Conservation (phyloP, 2,329 filamentous ascomycete genomes). For the Dactylellina cionopaga region DNA sequence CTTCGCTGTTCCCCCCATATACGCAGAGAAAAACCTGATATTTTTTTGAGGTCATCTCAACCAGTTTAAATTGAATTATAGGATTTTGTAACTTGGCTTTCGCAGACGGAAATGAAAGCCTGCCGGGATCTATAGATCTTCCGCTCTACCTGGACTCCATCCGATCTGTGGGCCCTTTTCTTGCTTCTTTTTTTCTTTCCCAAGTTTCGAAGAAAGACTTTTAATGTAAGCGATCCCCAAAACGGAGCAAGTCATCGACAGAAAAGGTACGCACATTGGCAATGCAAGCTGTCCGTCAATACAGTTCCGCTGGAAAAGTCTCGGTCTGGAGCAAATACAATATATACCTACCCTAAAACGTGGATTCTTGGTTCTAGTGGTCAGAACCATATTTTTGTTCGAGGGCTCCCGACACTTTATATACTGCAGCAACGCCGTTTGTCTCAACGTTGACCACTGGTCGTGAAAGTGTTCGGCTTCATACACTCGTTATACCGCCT, state of each 20-base stretch:
- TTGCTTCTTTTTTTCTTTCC: background rate
- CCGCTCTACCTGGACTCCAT: background rate
- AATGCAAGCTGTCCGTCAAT: conserved; percentile 11
- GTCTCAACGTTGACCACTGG: conserved; percentile 14
- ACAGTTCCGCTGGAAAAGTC: conserved; percentile 12
- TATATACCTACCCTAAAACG: conserved; percentile 29
- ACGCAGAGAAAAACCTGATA: background rate
- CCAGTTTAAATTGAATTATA: background rate
- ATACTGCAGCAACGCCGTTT: background rate
- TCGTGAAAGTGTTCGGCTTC: conserved; percentile 17
- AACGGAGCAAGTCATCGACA: conserved; percentile 19
- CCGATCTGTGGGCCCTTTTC: background rate
- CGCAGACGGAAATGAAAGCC: background rate
- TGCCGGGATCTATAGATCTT: background rate
- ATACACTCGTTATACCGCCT: background rate
- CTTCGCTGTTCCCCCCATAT: background rate
- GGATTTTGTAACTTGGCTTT: background rate
- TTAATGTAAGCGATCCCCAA: conserved; percentile 19
- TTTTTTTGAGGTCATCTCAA: background rate
- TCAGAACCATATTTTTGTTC: conserved; percentile 11
- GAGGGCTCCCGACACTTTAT: background rate
- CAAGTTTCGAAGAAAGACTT: conserved; percentile 41
- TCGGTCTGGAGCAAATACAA: conserved; percentile 15
- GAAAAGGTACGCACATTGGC: conserved; percentile 7
- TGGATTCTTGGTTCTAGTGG: conserved; percentile 8